phyloP scores from a whole-genome alignment of 2,329 filamentous ascomycete species.

The Xylogone sp. region DNA sequence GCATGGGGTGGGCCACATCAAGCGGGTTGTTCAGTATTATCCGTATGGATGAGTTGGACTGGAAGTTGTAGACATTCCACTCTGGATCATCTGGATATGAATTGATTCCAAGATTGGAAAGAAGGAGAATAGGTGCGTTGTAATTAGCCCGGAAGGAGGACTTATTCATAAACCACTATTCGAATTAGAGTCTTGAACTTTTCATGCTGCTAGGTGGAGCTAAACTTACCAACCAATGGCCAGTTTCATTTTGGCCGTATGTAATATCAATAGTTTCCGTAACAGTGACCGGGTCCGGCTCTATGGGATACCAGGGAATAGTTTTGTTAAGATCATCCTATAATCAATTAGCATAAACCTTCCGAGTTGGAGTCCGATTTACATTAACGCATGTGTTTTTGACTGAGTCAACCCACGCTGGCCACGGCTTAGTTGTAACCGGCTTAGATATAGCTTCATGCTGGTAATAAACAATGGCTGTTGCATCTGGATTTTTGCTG shows the following conservation, averaged over 20 bases:
- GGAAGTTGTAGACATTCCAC: slow-evolving; percentile 48
- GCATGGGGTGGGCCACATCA: slow-evolving; percentile 60
- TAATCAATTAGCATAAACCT: background rate
- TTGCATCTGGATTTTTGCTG: slow-evolving; percentile 42
- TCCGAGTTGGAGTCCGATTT: background rate
- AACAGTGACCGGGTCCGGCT: slow-evolving; percentile 12
- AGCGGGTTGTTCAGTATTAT: slow-evolving; percentile 51
- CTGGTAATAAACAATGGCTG: slow-evolving; percentile 63
- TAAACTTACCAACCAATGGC: slow-evolving; percentile 28
- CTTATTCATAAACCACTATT: slow-evolving; percentile 49
- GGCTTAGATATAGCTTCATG: slow-evolving; percentile 30
- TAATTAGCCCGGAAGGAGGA: slow-evolving; percentile 52
- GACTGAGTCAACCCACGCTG: slow-evolving; percentile 5
- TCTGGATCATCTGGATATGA: slow-evolving; percentile 41
- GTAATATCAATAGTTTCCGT: slow-evolving; percentile 31
- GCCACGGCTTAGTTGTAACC: slow-evolving; percentile 13
- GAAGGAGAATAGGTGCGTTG: slow-evolving; percentile 53
- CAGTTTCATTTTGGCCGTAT: slow-evolving; percentile 43
- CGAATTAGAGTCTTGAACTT: background rate
- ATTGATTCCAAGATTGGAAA: slow-evolving; percentile 37
- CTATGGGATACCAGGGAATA: slow-evolving; percentile 16
- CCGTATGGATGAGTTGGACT: slow-evolving; percentile 48
- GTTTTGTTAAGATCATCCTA: slow-evolving; percentile 16
- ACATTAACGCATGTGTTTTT: slow-evolving; percentile 13
- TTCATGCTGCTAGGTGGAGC: background rate